These are phyloP conservation scores for Sordariomycetes sp. DNA, from an alignment of 2,329 filamentous ascomycete species.

Conservation along the genomic window DNA sequence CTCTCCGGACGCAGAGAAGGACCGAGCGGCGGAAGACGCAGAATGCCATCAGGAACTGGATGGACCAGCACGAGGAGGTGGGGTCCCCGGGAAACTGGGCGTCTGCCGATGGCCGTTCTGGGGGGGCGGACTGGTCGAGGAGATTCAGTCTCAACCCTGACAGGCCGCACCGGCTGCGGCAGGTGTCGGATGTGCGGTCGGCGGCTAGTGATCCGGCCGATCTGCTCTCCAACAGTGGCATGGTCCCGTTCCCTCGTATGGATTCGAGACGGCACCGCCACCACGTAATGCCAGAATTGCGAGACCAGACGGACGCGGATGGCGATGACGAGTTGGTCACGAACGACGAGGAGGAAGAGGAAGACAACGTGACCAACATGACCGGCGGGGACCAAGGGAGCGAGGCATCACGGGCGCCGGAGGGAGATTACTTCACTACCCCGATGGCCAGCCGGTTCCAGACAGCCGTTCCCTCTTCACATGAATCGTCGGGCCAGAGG, in stretches of 20 bases:
- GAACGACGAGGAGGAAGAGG: slow-evolving; percentile 59
- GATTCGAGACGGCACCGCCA: not conserved
- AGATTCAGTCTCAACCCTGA: slow-evolving; percentile 40
- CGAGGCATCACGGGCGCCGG: slow-evolving; percentile 10
- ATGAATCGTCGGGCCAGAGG: slow-evolving; percentile 1
- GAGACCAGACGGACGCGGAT: slow-evolving; percentile 66
- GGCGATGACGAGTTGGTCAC: slow-evolving; percentile 84
- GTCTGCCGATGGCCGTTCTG: slow-evolving; percentile 26
- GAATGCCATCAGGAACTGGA: slow-evolving; percentile 80
- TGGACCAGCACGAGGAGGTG: slow-evolving; percentile 55
- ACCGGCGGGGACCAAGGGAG: slow-evolving; percentile 17
- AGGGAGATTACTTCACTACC: slow-evolving; percentile 42
- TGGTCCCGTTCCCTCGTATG: slow-evolving; percentile 11
- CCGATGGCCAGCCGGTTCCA: slow-evolving; percentile 28
- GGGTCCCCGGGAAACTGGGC: slow-evolving; percentile 34
- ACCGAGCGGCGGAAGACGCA: slow-evolving; percentile 60
- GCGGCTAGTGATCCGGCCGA: slow-evolving; percentile 52
- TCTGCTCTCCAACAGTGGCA: slow-evolving; percentile 39
- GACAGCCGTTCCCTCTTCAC: slow-evolving; percentile 14
- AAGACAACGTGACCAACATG: slow-evolving; percentile 29
- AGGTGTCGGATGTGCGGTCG: slow-evolving; percentile 43
- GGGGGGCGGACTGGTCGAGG: slow-evolving; percentile 31
- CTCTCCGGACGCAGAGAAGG: slow-evolving; percentile 44
- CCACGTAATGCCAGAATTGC: not conserved
- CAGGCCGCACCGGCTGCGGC: slow-evolving; percentile 28